phyloP scores from a whole-genome alignment of 108 stramenopile genomes.

The Skeletonema grethae region DNA sequence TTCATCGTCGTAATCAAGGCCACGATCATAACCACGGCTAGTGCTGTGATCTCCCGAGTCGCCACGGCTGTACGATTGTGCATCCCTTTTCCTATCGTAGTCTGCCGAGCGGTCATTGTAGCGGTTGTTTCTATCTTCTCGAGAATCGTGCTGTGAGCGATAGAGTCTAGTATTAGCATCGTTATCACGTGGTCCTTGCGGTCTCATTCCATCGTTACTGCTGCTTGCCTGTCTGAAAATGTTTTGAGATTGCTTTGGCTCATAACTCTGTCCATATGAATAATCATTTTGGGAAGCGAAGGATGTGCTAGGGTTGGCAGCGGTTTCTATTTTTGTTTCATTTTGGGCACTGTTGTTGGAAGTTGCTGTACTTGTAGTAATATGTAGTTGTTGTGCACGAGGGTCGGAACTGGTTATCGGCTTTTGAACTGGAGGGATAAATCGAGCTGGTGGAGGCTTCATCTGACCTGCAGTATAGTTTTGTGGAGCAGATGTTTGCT shows the following conservation, averaged over 20 bases:
- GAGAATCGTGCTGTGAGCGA: neutral
- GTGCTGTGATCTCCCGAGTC: slow-evolving; percentile 8
- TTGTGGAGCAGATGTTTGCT: neutral
- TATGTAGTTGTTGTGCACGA: neutral
- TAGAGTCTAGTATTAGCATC: neutral
- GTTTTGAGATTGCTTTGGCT: neutral
- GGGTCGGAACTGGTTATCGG: neutral
- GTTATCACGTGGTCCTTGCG: neutral
- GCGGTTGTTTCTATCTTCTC: slow-evolving; percentile 4
- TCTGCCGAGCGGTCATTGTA: slow-evolving; percentile 21
- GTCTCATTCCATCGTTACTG: neutral
- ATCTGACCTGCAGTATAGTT: neutral
- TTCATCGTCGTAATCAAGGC: neutral
- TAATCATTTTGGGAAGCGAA: neutral
- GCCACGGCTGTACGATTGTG: slow-evolving; percentile 15
- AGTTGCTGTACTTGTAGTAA: neutral
- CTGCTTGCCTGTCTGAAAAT: neutral
- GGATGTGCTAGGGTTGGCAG: neutral
- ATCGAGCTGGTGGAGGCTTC: slow-evolving; percentile 1
- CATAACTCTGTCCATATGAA: neutral
- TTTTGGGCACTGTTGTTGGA: neutral
- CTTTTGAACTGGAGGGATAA: neutral
- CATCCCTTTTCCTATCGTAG: neutral
- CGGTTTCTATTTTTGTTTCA: neutral
- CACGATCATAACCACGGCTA: neutral